These are phyloP conservation scores for Pythium utonaiense DNA, from an alignment of 352 stramenopile genomes.

Conservation along the genomic window DNA sequence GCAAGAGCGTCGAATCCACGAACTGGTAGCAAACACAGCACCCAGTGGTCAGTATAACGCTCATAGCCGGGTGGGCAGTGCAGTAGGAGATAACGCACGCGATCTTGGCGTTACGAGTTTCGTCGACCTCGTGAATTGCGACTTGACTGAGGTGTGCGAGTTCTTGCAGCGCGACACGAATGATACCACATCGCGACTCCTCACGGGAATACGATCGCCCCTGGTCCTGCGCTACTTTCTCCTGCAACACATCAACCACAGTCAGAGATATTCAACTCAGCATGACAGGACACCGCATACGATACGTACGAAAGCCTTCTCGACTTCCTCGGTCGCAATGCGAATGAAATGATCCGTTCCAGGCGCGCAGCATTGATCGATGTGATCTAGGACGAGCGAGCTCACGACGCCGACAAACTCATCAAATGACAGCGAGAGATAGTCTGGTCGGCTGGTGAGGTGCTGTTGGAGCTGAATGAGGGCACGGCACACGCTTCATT, in stretches of 20 bases:
- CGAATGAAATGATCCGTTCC: constrained; percentile 2
- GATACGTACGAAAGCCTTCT: constrained; percentile 8
- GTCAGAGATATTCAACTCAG: neutral
- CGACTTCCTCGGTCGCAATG: constrained; percentile 9
- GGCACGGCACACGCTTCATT: neutral
- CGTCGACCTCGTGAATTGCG: neutral
- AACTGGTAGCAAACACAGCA: neutral
- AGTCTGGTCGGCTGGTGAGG: neutral
- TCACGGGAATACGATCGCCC: neutral
- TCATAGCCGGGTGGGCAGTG: too few species aligned
- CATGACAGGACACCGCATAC: neutral
- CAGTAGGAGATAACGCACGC: constrained; percentile 6
- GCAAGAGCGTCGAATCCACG: constrained; percentile 13
- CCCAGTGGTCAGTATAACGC: too few species aligned
- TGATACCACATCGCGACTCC: constrained; percentile 7
- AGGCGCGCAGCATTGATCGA: neutral
- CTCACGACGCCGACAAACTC: neutral
- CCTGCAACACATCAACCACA: neutral
- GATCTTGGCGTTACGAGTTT: constrained; percentile 1
- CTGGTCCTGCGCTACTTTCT: neutral
- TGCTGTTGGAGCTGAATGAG: neutral
- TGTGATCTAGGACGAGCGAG: constrained; percentile 2
- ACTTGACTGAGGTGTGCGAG: constrained; percentile 2
- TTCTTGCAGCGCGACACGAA: constrained; percentile 11
- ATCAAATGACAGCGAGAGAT: neutral